A percentile compares a stretch with the other conserved stretches of the same genome.
phyloP scores from a whole-genome alignment of 2,329 filamentous ascomycete species.

The Paraphoma sp. region DNA sequence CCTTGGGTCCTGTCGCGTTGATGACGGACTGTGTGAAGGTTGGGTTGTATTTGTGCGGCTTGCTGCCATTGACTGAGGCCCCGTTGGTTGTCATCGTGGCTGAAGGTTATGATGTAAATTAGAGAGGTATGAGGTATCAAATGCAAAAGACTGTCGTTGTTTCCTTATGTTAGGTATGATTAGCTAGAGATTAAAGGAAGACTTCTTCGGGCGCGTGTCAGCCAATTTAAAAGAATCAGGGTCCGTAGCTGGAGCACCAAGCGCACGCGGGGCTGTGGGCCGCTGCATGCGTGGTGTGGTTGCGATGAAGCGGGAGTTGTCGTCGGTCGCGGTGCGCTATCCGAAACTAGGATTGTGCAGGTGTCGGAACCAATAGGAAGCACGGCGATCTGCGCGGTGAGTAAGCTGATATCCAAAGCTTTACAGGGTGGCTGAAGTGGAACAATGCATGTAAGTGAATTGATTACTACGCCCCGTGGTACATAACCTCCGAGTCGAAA shows the following conservation, averaged over 20 bases:
- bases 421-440: not conserved
- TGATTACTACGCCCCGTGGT: too few species aligned
- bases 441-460: too few species aligned
- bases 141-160: too few species aligned
- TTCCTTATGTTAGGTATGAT: not conserved
- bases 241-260: conserved; percentile 1
- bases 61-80: conserved; percentile 17
- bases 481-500: too few species aligned
- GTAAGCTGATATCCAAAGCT: not conserved
- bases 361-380: conserved; percentile 14
- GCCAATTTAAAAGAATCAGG: conserved; percentile 7
- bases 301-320: conserved; percentile 19
- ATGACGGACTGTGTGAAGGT: conserved; percentile 77
- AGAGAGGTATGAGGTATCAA: not conserved
- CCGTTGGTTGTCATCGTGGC: conserved; percentile 25
- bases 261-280: conserved; percentile 21
- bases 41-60: conserved; percentile 67
- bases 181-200: conserved; percentile 1
- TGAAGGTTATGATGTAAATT: not conserved
- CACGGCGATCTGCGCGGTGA: not conserved
- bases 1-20: conserved; percentile 74
- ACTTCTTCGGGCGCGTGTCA: not conserved
- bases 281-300: conserved; percentile 3
- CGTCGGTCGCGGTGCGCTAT: conserved; percentile 25
- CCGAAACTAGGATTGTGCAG: conserved; percentile 15